Conservation (phyloP, 2,329 filamentous ascomycete species). For the Cladosporium oxysporum region DNA sequence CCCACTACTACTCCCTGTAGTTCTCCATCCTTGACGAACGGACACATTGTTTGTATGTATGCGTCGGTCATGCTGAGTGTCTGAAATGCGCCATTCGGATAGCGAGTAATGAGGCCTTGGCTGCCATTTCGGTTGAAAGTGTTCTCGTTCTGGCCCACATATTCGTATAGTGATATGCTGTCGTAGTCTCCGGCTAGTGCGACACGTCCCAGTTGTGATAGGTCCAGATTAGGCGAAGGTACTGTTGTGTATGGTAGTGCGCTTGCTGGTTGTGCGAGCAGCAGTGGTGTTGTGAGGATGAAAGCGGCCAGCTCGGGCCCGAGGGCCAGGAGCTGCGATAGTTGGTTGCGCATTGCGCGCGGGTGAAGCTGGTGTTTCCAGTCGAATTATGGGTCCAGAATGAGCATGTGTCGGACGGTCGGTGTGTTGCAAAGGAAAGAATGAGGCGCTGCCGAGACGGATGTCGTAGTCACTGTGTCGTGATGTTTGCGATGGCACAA, state of each 20-base stretch:
- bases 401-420: conserved; percentile 14
- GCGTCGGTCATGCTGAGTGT: conserved; percentile 72
- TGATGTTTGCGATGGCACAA: conserved; percentile 1
- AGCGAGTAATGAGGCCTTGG: conserved; percentile 74
- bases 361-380: background rate
- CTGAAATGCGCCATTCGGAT: conserved; percentile 83
- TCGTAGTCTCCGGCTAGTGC: conserved; percentile 87
- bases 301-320: conserved; percentile 38
- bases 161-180: conserved; percentile 87
- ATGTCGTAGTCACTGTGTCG: background rate
- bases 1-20: conserved; percentile 78
- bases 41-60: conserved; percentile 85
- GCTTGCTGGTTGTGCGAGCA: conserved; percentile 22
- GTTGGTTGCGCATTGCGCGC: conserved; percentile 33
- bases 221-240: conserved; percentile 72
- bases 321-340: conserved; percentile 38
- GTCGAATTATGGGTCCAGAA: conserved; percentile 10
- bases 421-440: conserved; percentile 7
- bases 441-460: conserved; percentile 3
- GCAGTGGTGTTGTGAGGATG: conserved; percentile 33
- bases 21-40: conserved; percentile 66
- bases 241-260: conserved; percentile 26
- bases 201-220: conserved; percentile 76
- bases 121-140: conserved; percentile 72
- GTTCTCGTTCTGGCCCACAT: conserved; percentile 73